Percentiles rank a stretch among this genome's conserved stretches.
These are phyloP conservation scores for Skeletonema tropicum DNA, from an alignment of 108 stramenopile genomes.

Conservation along the genomic window DNA sequence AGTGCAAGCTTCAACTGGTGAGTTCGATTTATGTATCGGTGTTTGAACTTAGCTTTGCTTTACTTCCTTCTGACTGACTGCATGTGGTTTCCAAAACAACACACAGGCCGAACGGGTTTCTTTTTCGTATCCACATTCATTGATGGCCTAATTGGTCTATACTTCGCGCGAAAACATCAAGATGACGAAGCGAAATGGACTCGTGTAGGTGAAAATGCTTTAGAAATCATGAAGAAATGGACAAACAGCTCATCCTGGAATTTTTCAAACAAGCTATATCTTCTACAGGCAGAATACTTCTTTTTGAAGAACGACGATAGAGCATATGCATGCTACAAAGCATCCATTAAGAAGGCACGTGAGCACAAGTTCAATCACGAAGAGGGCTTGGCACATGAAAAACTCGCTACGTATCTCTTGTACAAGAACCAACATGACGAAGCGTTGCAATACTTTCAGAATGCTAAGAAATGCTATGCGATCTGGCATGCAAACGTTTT, in stretches of 20 bases:
- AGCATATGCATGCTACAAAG: conserved; percentile 41
- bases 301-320: conserved; percentile 39
- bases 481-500: conserved; percentile 56
- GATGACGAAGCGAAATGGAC: conserved; percentile 36
- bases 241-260: conserved; percentile 51
- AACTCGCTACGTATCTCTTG: conserved; percentile 36
- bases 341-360: conserved; percentile 43
- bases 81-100: background rate
- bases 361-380: conserved; percentile 55
- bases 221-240: conserved; percentile 41
- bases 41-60: background rate
- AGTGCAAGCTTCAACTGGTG: background rate
- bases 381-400: conserved; percentile 58
- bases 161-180: conserved; percentile 37
- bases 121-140: conserved; percentile 42
- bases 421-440: conserved; percentile 22
- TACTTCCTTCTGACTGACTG: background rate
- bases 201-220: conserved; percentile 8
- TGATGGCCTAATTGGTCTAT: conserved; percentile 51
- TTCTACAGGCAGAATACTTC: conserved; percentile 56
- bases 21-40: background rate
- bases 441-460: conserved; percentile 32
- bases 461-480: conserved; percentile 48
- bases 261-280: conserved; percentile 49
- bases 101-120: background rate